Base-by-base conservation (phyloP, 2,329 filamentous ascomycete genomes). In the Torrubiellomyces zombiae region DNA sequence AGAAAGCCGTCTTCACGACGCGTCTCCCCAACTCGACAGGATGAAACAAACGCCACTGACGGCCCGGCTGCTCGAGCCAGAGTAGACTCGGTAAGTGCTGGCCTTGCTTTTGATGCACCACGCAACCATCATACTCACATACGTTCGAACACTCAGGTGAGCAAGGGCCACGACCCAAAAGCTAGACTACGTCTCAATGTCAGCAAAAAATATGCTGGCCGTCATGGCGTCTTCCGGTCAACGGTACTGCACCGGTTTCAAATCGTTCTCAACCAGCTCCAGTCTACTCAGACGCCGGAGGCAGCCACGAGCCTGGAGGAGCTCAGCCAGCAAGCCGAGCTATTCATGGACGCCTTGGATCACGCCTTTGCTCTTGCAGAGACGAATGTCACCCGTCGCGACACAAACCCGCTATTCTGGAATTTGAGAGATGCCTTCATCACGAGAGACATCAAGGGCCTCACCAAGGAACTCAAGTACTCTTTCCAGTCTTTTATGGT, bases 401-500 rank as follows among this genome's bases (percentile, higher is more conserved):
- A 42, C 13, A 48, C 55, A 6, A 71, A 71, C 34, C 62, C 63
- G 1, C 42, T 71, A 2, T 71, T 70, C 41, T 66, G 55, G 55
- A 54, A 55, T 24, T 44, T 81, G 28, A 63, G 67, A 30, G 58
- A 66, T 26, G 64, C 67, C 2, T 80, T 75, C 38, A 52, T 75
- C 20, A 42, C 51, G 5, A 50, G 42, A 7, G 69, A 74, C 20
- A 24, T 58, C 3, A 36, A 35, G 6, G 67, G 62, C 2, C 48
- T 82, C 15, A 40, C 40, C 6, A 48, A 48, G n/a, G 67, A 76
- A 38, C 34, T 93, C 18, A 63, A 63, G 30, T 76, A 75, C 39
- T 55, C 67, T 16, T 81, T 89, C 43, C 71, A 75, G 38, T 69
- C 64, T 18, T 71, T 74, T 34, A 52, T 77, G 12, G 55, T 72